Evolutionary conservation across 257 asterid species (phyloP), one percentile per base, ranked within the genome.

Genomic region (Ajuga chamaepitys): DNA sequence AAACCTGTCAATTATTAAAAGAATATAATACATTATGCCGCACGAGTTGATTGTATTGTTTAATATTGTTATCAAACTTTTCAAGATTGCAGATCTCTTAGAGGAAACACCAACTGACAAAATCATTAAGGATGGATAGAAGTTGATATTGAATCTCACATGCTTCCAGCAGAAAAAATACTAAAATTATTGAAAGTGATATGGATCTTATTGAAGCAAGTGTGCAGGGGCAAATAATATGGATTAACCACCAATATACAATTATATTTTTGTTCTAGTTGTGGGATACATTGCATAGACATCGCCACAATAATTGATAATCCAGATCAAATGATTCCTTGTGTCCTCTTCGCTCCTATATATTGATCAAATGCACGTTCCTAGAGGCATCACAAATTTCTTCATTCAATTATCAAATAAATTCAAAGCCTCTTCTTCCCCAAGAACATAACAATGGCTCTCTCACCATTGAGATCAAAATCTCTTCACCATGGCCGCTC

Each of bases 381-480:
- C 17, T 55, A 2, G 14, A 30, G 37, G 37, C 37, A 30, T 30
- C 37, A 30, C 37, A 30, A 30, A 8, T 30, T 30, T 30, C 37
- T 30, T 30, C 37, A 30, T 30, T 30, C 37, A 30, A 3, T 30
- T 30, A 30, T 30, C 4, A 30, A 4, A 5, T 30, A 5, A 4
- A 4, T 16, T 54, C 60, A 10, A 14, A 53, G 52, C 48, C 38
- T 63, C 54, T 26, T 11, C 22, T 69, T 46, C 63, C 51, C 41
- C 46, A 11, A 5, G 1, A 54, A 10, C 47, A 5, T 17, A 30
- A 52, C 18, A 8, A 20, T 78, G 84, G 79, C 81, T 67, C n/a
- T n/a, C n/a, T n/a, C n/a, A n/a, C n/a, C n/a, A n/a, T 63, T 75
- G 78, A 78, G 76, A 63, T 62, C 77, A 8, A 78, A 78, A 67